Evolutionary conservation across 129 eudicot species (phyloP).

Genomic region (Gnaphalium uliginosum): DNA sequence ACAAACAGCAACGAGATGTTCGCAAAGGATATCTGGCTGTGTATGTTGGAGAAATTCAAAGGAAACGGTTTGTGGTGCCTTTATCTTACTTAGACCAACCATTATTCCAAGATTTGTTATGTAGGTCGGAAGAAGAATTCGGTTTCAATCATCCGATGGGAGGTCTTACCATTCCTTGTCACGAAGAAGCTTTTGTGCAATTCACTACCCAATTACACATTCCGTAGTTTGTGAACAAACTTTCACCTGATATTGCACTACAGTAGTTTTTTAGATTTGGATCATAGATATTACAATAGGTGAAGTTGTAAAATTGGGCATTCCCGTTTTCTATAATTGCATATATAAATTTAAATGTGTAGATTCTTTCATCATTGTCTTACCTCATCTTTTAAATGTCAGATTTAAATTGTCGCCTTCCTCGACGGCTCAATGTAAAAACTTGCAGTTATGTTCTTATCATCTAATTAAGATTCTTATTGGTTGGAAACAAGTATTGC

Average conservation of each 20-base stretch:
- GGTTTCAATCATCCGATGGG: slow-evolving; percentile 53
- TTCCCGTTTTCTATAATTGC: background rate
- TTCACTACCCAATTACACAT: slow-evolving; percentile 22
- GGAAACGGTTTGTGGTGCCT: slow-evolving; percentile 45
- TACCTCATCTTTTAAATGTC: too few relatives aligned
- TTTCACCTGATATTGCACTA: background rate
- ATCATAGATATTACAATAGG: slow-evolving; percentile 1
- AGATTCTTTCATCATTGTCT: too few relatives aligned
- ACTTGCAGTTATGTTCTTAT: too few relatives aligned
- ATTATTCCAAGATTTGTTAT: slow-evolving; percentile 22
- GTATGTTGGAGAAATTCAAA: slow-evolving; percentile 32
- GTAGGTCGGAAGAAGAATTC: slow-evolving; percentile 43
- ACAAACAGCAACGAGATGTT: slow-evolving; percentile 33
- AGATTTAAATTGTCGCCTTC: too few relatives aligned
- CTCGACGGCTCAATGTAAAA: too few relatives aligned
- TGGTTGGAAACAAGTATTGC: too few relatives aligned
- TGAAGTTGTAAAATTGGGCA: slow-evolving; percentile 20
- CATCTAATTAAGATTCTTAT: too few relatives aligned
- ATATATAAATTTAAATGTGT: background rate
- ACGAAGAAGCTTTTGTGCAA: slow-evolving; percentile 36
- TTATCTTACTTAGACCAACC: slow-evolving; percentile 44
- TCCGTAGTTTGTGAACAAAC: slow-evolving; percentile 14
- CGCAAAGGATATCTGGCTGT: slow-evolving; percentile 58
- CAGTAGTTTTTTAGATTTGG: slow-evolving; percentile 7
- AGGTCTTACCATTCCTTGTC: slow-evolving; percentile 50